A percentile compares a stretch with the other conserved stretches of the same genome.
Evolutionary conservation across 2,329 filamentous ascomycete species (phyloP).

Genomic region (Hymenoscyphus scutula): DNA sequence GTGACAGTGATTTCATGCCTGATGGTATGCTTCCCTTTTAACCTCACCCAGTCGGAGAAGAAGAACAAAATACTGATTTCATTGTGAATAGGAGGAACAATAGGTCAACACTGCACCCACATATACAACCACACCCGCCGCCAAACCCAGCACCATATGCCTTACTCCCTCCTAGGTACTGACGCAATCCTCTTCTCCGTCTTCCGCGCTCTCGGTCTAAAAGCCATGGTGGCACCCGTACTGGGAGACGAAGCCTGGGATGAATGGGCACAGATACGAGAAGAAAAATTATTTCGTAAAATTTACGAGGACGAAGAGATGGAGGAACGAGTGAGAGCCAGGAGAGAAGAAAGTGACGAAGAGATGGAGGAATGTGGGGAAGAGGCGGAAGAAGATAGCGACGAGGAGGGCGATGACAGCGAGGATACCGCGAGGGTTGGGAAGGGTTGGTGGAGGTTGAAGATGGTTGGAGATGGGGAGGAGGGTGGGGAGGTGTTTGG

Average conservation of each 20-base stretch:
- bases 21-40: slow-evolving; percentile 32
- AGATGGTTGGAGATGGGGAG: slow-evolving; percentile 13
- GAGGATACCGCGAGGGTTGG: slow-evolving; percentile 11
- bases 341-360: neutral
- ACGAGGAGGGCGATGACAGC: slow-evolving; percentile 1
- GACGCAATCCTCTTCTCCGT: slow-evolving; percentile 44
- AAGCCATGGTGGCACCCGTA: slow-evolving; percentile 36
- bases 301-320: slow-evolving; percentile 12
- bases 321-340: neutral
- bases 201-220: slow-evolving; percentile 37
- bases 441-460: slow-evolving; percentile 14
- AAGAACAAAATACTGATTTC: neutral
- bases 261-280: slow-evolving; percentile 12
- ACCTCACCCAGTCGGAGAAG: neutral
- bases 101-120: slow-evolving; percentile 48
- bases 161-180: slow-evolving; percentile 44
- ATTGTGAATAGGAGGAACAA: slow-evolving; percentile 38
- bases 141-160: slow-evolving; percentile 29
- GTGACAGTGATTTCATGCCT: slow-evolving; percentile 38
- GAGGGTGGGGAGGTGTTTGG: neutral
- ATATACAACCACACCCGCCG: slow-evolving; percentile 44
- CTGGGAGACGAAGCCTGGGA: slow-evolving; percentile 20
- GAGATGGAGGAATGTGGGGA: slow-evolving; percentile 10
- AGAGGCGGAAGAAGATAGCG: neutral
- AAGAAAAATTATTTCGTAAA: slow-evolving; percentile 5